These are phyloP conservation scores for Setomelanomma holmii DNA, from an alignment of 2,329 filamentous ascomycete species.

Conservation along the genomic window DNA sequence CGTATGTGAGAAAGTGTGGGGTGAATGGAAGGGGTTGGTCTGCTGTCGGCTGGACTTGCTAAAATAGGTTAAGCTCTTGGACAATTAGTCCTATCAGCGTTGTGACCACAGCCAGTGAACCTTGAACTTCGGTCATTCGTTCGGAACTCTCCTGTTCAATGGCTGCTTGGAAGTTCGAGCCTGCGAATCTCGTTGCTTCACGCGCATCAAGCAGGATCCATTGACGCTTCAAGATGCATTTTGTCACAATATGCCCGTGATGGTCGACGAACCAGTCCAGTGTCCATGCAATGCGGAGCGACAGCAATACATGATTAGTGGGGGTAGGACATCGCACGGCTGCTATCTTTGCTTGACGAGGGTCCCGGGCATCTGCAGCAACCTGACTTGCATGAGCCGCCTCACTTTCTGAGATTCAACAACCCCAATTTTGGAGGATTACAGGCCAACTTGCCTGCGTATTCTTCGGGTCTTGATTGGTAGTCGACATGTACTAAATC, in stretches of 20 bases:
- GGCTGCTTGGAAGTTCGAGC: neutral
- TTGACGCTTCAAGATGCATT: too few relatives aligned
- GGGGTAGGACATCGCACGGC: conserved; percentile 24
- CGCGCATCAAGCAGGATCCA: too few relatives aligned
- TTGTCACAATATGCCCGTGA: too few relatives aligned
- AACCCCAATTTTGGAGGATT: too few relatives aligned
- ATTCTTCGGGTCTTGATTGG: too few relatives aligned
- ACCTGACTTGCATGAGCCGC: conserved; percentile 28
- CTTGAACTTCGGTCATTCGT: conserved; percentile 19
- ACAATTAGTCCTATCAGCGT: neutral
- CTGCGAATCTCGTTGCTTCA: neutral
- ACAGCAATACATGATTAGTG: conserved; percentile 30
- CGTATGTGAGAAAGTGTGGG: conserved; percentile 36
- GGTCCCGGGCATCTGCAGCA: conserved; percentile 4
- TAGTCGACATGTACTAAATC: too few relatives aligned
- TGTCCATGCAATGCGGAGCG: neutral
- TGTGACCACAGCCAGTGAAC: conserved; percentile 14
- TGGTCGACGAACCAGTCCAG: neutral
- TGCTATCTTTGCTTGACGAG: neutral
- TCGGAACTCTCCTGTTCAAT: neutral
- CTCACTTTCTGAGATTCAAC: conserved; percentile 28
- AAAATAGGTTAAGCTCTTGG: conserved; percentile 14
- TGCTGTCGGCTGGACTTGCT: conserved; percentile 41
- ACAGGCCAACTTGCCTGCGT: too few relatives aligned
- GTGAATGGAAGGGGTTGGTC: conserved; percentile 27